Conservation (phyloP, 768 basidiomycete genomes). For the Ramaria sp. region DNA sequence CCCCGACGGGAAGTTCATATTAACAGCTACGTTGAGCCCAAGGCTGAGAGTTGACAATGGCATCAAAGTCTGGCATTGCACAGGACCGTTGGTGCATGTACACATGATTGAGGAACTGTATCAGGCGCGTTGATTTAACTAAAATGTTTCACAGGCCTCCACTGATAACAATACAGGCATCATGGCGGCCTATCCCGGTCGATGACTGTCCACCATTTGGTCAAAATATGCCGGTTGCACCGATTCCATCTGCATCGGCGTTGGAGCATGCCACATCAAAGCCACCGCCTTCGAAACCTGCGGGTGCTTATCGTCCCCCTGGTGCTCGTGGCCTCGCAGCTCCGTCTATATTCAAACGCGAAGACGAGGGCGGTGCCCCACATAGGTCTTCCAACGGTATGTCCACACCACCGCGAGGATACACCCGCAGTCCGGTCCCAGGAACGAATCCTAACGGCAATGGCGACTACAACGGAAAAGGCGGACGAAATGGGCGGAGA, state of each 20-base stretch:
- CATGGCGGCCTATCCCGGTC: slow-evolving; percentile 69
- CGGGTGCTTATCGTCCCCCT: slow-evolving; percentile 88
- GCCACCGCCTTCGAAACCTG: slow-evolving; percentile 49
- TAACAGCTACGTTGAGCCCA: slow-evolving; percentile 94
- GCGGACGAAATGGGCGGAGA: slow-evolving; percentile 23
- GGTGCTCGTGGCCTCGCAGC: slow-evolving; percentile 86
- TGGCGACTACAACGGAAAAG: slow-evolving; percentile 14
- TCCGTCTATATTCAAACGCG: slow-evolving; percentile 80
- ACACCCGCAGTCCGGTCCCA: slow-evolving; percentile 46
- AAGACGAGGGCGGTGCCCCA: slow-evolving; percentile 75
- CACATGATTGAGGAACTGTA: slow-evolving; percentile 84
- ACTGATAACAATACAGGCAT: slow-evolving; percentile 21
- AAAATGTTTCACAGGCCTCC: neutral
- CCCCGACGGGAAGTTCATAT: slow-evolving; percentile 81
- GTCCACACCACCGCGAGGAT: slow-evolving; percentile 52
- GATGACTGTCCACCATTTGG: slow-evolving; percentile 63
- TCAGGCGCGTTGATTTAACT: slow-evolving; percentile 32
- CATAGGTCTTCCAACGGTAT: slow-evolving; percentile 39
- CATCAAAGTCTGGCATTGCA: slow-evolving; percentile 91
- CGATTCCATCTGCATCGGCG: slow-evolving; percentile 52
- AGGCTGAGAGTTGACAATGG: slow-evolving; percentile 95
- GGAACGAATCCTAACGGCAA: slow-evolving; percentile 24
- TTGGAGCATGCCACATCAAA: slow-evolving; percentile 40
- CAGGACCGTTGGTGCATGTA: slow-evolving; percentile 76
- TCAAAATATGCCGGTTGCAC: slow-evolving; percentile 52